Percentiles rank a stretch among this genome's conserved stretches.
These are phyloP conservation scores for Yarrowia keelungensis DNA, from an alignment of 805 yeast species.

Conservation along the genomic window DNA sequence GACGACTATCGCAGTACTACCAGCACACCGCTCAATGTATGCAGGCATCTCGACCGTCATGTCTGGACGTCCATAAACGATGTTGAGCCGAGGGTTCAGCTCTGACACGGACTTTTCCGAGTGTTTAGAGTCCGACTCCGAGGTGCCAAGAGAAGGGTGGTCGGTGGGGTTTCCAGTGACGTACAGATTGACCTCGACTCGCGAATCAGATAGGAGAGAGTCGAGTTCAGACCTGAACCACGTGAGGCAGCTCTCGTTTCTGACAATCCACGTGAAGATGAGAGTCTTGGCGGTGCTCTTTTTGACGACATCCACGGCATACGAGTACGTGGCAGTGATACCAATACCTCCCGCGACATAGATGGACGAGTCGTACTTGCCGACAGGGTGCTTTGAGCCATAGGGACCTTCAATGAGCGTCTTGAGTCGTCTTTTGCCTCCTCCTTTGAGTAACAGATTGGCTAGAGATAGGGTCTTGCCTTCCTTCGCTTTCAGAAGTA, in stretches of 20 bases:
- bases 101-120: not conserved
- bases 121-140: slow-evolving; percentile 26
- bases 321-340: slow-evolving; percentile 64
- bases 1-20: slow-evolving; percentile 18
- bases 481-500: slow-evolving; percentile 34
- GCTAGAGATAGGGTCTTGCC: slow-evolving; percentile 23
- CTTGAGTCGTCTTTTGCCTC: slow-evolving; percentile 5
- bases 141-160: not conserved
- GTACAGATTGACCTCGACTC: slow-evolving; percentile 44
- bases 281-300: slow-evolving; percentile 50
- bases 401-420: slow-evolving; percentile 70
- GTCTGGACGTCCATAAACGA: slow-evolving; percentile 8
- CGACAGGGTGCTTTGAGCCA: slow-evolving; percentile 60
- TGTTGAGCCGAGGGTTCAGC: slow-evolving; percentile 16
- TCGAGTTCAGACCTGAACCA: slow-evolving; percentile 56
- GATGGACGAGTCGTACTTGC: slow-evolving; percentile 60
- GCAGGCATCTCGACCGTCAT: slow-evolving; percentile 6
- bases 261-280: slow-evolving; percentile 67
- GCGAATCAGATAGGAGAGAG: slow-evolving; percentile 44
- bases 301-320: slow-evolving; percentile 48
- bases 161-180: slow-evolving; percentile 34
- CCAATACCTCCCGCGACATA: slow-evolving; percentile 80
- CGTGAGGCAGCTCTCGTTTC: slow-evolving; percentile 57
- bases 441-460: slow-evolving; percentile 9
- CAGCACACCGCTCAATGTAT: not conserved